A percentile compares a stretch with the other conserved stretches of the same genome.
Conservation (phyloP, 2,329 filamentous ascomycete genomes). For the Coccinonectria pachysandricola region DNA sequence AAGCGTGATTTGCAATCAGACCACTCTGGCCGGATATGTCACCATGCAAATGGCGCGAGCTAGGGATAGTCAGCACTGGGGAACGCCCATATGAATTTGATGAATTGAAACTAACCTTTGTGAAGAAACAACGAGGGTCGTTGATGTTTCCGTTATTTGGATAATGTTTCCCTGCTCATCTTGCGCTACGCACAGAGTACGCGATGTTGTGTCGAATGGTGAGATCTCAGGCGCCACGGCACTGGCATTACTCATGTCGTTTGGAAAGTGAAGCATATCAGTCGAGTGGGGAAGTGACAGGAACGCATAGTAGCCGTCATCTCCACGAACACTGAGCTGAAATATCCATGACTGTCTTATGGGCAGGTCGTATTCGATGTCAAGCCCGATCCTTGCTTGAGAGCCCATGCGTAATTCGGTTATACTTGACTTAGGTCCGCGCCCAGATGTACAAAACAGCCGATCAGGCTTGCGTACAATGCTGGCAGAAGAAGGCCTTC, state of each 20-base stretch:
- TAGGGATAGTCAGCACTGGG: slow-evolving; percentile 14
- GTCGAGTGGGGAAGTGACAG: slow-evolving; percentile 40
- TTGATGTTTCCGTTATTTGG: slow-evolving; percentile 43
- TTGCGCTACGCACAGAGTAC: slow-evolving; percentile 39
- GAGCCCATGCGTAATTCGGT: slow-evolving; percentile 61
- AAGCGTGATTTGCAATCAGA: slow-evolving; percentile 32
- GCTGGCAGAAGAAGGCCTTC: slow-evolving; percentile 6
- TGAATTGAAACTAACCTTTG: no score
- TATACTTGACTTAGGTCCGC: slow-evolving; percentile 50
- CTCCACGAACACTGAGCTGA: slow-evolving; percentile 12
- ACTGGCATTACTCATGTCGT: slow-evolving; percentile 34
- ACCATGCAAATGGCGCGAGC: slow-evolving; percentile 21
- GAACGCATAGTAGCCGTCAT: slow-evolving; percentile 26
- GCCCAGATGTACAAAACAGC: slow-evolving; percentile 58
- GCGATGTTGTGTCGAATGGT: slow-evolving; percentile 40
- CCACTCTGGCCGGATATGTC: slow-evolving; percentile 21
- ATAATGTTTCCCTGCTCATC: slow-evolving; percentile 29
- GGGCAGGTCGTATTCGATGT: slow-evolving; percentile 39
- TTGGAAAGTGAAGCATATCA: slow-evolving; percentile 36
- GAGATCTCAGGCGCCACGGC: slow-evolving; percentile 31
- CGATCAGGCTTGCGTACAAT: slow-evolving; percentile 36
- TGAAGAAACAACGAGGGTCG: slow-evolving; percentile 28
- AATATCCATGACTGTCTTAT: slow-evolving; percentile 47
- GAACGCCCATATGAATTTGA: no score
- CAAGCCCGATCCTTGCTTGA: slow-evolving; percentile 54